Percentiles rank a stretch among this genome's conserved stretches.
These are phyloP conservation scores for Raffaelea arxii DNA, from an alignment of 2,329 filamentous ascomycete species.

Conservation along the genomic window DNA sequence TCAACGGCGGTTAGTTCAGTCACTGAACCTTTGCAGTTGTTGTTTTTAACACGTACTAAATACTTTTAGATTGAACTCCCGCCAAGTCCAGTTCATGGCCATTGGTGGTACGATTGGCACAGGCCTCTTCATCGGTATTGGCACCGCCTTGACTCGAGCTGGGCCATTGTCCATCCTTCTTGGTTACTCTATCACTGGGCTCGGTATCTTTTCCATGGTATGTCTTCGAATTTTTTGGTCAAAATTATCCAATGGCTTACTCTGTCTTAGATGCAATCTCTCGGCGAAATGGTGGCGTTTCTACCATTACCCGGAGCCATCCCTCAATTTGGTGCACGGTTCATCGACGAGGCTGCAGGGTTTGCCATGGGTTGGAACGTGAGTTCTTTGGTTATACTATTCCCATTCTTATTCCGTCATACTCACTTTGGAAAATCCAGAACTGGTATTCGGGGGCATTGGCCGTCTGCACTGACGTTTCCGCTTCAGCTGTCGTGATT, in stretches of 20 bases:
- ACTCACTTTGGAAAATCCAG: no score
- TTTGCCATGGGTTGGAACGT: slow-evolving; percentile 42
- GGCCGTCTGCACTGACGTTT: slow-evolving; percentile 33
- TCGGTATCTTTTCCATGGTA: neutral
- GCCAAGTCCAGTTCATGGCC: neutral
- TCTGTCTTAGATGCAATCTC: neutral
- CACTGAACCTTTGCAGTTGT: no score
- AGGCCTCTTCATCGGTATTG: neutral
- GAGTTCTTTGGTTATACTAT: no score
- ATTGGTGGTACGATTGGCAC: neutral
- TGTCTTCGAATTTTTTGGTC: neutral
- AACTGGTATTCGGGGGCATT: slow-evolving; percentile 42
- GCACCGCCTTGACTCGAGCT: neutral
- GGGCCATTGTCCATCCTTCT: neutral
- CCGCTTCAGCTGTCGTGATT: slow-evolving; percentile 34
- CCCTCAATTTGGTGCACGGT: slow-evolving; percentile 38
- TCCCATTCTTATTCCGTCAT: no score
- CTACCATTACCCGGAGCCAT: slow-evolving; percentile 46
- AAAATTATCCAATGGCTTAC: neutral
- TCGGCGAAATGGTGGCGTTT: neutral
- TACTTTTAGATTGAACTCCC: neutral
- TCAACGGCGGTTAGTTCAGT: no score
- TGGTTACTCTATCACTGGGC: neutral
- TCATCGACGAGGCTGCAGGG: slow-evolving; percentile 34
- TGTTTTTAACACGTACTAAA: neutral